Base-by-base conservation (phyloP, 1,284 basidiomycete species). In the Papiliotrema flavescens region DNA sequence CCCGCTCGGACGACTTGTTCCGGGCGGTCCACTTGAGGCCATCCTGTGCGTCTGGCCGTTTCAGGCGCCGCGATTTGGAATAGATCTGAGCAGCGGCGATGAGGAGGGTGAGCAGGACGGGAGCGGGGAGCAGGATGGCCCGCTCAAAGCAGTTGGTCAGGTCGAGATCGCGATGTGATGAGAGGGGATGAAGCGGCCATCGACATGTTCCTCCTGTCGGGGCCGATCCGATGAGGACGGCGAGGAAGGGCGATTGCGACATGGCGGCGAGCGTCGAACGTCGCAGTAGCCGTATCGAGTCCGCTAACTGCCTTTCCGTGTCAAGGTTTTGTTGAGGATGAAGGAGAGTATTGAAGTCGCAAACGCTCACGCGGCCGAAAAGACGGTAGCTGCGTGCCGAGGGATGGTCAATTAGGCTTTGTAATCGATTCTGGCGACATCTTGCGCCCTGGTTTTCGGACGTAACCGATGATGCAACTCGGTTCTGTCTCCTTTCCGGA, bases 71-170 rank as follows among this genome's bases (percentile, higher is more conserved):
- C 58, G 37, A 80, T 57, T 48, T 70, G 49, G 51, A 75, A 66
- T 56, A 77, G 70, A 54, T 79, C 56, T 72, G 80, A 22, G 76
- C 56, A 22, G 79, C 57, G 6, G 78, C 78, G 9, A 78, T 62
- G 49, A 84, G 23, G 46, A 84, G 56, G 54, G 88, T 73, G 19
- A 80, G 36, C 2, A 79, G 71, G 34, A 86, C 76, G 1, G 86
- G 70, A 0, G 79, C 65, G 0, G 85, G 79, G 2, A 87, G 70
- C 0, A 90, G 44, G n/a, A 85, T 68, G 32, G 83, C 84, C 60
- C 88, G 85, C 67, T 94, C 88, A 64, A 89, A 90, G 74, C 93
- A 97, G 7, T 84, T 82, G 0, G 90, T 88, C 14, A 88, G 69
- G 75, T 96, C 92, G 66, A 92, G 89, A 24, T 83, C 79, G 53